A percentile compares a stretch with the other conserved stretches of the same genome.
Evolutionary conservation across 1,284 basidiomycete species (phyloP).

Genomic region (Pseudozyma thailandica): DNA sequence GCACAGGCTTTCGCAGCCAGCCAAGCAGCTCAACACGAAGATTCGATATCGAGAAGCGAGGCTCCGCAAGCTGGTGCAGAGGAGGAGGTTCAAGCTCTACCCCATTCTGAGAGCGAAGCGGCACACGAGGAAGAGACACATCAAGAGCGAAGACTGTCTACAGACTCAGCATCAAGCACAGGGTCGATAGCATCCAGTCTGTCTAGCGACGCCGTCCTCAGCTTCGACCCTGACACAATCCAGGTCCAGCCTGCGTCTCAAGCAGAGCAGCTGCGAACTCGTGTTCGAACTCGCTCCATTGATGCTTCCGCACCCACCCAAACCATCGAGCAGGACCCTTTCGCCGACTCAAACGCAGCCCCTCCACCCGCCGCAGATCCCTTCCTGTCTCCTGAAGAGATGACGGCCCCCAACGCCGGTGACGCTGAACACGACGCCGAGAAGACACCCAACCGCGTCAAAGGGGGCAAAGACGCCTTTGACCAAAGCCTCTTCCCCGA

Average conservation of each 20-base stretch:
- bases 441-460: neutral
- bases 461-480: constrained; percentile 9
- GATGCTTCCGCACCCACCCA: constrained; percentile 9
- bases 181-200: too few relatives aligned
- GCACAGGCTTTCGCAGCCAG: neutral
- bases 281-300: neutral
- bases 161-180: too few relatives aligned
- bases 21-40: constrained; percentile 2
- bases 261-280: constrained; percentile 2
- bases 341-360: constrained; percentile 10
- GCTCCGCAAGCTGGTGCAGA: too few relatives aligned
- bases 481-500: constrained; percentile 22
- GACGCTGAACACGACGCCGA: constrained; percentile 21
- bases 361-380: neutral
- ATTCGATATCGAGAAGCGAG: too few relatives aligned
- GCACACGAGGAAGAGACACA: too few relatives aligned
- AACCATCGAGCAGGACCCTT: constrained; percentile 6
- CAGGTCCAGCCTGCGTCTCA: neutral
- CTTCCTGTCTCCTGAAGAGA: constrained; percentile 5
- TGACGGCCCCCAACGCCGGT: neutral
- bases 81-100: too few relatives aligned
- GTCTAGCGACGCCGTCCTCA: too few relatives aligned
- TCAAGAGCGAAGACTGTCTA: too few relatives aligned
- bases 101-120: too few relatives aligned
- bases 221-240: neutral